Percentiles rank a stretch among this genome's conserved stretches.
phyloP scores from a whole-genome alignment of 1,139 yeast genomes.

The Eremothecium coryli region DNA sequence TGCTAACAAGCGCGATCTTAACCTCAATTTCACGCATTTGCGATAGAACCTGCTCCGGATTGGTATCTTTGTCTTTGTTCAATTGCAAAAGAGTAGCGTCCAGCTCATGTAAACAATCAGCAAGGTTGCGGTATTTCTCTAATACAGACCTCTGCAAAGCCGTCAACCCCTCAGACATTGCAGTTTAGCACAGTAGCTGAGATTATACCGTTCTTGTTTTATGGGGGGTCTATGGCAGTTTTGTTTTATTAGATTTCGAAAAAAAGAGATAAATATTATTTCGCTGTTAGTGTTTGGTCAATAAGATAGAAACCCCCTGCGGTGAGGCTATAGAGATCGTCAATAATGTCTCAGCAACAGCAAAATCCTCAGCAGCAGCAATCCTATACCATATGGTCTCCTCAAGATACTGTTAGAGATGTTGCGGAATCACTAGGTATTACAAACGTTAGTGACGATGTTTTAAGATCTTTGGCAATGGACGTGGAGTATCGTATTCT shows the following conservation, averaged over 20 bases:
- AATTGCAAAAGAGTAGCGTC: conserved; percentile 24
- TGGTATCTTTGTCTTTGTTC: conserved; percentile 14
- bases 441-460: conserved; percentile 73
- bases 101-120: conserved; percentile 22
- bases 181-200: too few relatives aligned
- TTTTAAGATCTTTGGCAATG: conserved; percentile 92
- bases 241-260: neutral
- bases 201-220: neutral
- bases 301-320: too few relatives aligned
- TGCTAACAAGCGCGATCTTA: conserved; percentile 55
- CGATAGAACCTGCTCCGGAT: conserved; percentile 26
- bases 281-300: too few relatives aligned
- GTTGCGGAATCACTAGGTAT: conserved; percentile 91
- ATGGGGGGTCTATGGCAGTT: neutral
- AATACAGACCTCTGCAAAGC: conserved; percentile 27
- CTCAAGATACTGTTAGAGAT: conserved; percentile 92
- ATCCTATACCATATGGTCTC: conserved; percentile 95
- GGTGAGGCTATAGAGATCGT: too few relatives aligned
- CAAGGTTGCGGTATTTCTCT: conserved; percentile 21
- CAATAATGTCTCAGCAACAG: conserved; percentile 15
- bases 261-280: neutral
- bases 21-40: conserved; percentile 48
- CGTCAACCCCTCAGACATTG: conserved; percentile 18
- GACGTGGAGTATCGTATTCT: conserved; percentile 96
- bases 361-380: conserved; percentile 19